phyloP scores from a whole-genome alignment of 768 basidiomycete species.

The Coprinellus micaceus region DNA sequence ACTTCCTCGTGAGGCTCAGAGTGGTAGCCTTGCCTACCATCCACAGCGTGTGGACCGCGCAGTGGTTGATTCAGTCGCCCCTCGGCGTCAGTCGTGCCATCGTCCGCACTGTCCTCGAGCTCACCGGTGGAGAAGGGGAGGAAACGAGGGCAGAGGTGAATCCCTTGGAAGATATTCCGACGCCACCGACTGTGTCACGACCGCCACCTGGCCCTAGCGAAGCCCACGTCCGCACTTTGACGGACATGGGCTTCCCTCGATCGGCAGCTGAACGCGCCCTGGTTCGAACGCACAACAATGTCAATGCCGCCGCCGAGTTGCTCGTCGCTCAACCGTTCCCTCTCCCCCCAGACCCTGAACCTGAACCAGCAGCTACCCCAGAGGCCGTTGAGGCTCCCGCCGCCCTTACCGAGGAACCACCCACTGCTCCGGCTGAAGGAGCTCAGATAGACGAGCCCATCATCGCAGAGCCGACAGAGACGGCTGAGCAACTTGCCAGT shows the following conservation, averaged over 20 bases:
- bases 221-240: slow-evolving; percentile 72
- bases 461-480: slow-evolving; percentile 5
- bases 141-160: slow-evolving; percentile 49
- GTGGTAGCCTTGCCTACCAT: slow-evolving; percentile 64
- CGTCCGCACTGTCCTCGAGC: slow-evolving; percentile 73
- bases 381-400: slow-evolving; percentile 16
- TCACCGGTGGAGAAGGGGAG: slow-evolving; percentile 81
- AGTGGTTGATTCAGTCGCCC: slow-evolving; percentile 78
- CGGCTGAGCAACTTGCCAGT: neutral
- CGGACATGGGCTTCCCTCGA: slow-evolving; percentile 97
- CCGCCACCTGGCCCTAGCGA: slow-evolving; percentile 61
- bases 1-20: slow-evolving; percentile 82
- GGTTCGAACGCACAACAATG: slow-evolving; percentile 80
- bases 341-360: slow-evolving; percentile 63
- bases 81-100: slow-evolving; percentile 70
- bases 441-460: slow-evolving; percentile 5
- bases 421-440: slow-evolving; percentile 23
- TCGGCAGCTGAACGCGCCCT: slow-evolving; percentile 83
- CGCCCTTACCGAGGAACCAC: slow-evolving; percentile 2
- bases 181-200: slow-evolving; percentile 27
- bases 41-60: slow-evolving; percentile 71
- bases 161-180: slow-evolving; percentile 21
- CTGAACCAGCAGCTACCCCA: slow-evolving; percentile 24
- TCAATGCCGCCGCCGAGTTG: slow-evolving; percentile 83
- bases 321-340: slow-evolving; percentile 81